Evolutionary conservation across 108 stramenopile genomes (phyloP), one percentile per base, ranked within the genome.

Genomic region (Epithemia pelagica): DNA sequence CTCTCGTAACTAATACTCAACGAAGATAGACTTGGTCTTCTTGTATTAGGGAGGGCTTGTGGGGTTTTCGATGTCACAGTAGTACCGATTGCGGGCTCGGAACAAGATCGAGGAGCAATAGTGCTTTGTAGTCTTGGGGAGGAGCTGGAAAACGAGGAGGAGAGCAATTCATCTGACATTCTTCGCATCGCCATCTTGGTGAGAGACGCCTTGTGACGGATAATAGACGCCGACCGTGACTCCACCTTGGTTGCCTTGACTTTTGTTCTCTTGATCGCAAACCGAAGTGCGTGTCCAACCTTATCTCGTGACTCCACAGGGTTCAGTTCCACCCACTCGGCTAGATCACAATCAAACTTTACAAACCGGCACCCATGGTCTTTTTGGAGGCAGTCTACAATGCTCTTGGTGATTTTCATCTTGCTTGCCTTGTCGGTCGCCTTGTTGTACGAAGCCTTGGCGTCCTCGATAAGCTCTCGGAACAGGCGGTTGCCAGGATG

Each of bases 241-340:
- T 5, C 15, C 37, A 15, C 15, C 15, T 46, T 46, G 37, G 37
- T 46, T 15, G 5, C 15, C 10, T 10, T 46, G 5, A 18, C 21
- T 7, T 58, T 51, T 2, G 32, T 33, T 21, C 29, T 2, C 33
- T 63, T 33, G 23, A 24, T 7, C 22, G 65, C 65, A 55, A 66
- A 66, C 2, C 79, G 74, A 18, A 80, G 68, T 15, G 79, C 79
- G 64, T 80, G 79, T 28, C 69, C 64, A 37, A 76, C 74, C 55
- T 80, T 80, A 61, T 80, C 79, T 2, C 79, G 67, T 32, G 79
- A 74, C 10, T 67, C 63, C 8, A 73, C 71, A 10, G 30, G 61
- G 25, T 72, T 68, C 55, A 80, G 75, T 58, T 80, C 79, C 58
- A 65, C 57, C 79, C 79, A 80, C 2, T 31, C 53, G 10, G 25